These are phyloP conservation scores for Penicillium odoratum DNA, from an alignment of 495 filamentous ascomycete genomes.

Conservation along the genomic window DNA sequence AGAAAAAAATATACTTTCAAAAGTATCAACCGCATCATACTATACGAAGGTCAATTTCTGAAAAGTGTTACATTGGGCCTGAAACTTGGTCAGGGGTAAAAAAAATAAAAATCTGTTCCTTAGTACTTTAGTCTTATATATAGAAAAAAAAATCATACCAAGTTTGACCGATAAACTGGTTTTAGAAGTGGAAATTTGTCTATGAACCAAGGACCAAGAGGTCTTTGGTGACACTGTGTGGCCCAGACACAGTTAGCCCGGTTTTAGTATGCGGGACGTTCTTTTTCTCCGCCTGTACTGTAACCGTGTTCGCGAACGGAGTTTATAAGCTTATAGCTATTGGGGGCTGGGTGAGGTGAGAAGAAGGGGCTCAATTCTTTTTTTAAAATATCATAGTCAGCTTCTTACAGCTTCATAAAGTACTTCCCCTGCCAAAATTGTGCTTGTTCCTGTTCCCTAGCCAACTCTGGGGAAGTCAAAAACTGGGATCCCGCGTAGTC, in stretches of 20 bases:
- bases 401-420: not conserved
- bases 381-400: not conserved
- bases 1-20: not conserved
- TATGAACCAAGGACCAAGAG: not conserved
- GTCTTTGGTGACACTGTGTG: not conserved
- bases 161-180: not conserved
- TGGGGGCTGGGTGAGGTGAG: not conserved
- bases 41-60: not conserved
- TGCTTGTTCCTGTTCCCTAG: conserved; percentile 4
- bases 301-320: not conserved
- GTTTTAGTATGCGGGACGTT: not conserved
- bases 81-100: not conserved
- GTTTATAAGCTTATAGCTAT: not conserved
- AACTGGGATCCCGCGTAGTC: conserved; percentile 16
- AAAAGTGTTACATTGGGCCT: not conserved
- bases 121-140: not conserved
- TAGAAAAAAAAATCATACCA: not conserved
- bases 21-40: not conserved
- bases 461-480: conserved; percentile 8
- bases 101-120: not conserved
- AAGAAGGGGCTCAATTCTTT: not conserved
- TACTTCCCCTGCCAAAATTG: not conserved
- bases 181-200: not conserved
- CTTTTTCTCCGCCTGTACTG: not conserved
- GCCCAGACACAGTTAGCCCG: not conserved